Evolutionary conservation across 2,329 filamentous ascomycete genomes (phyloP), one percentile per base, ranked within the genome.

Genomic region (Fusarium floridanum): DNA sequence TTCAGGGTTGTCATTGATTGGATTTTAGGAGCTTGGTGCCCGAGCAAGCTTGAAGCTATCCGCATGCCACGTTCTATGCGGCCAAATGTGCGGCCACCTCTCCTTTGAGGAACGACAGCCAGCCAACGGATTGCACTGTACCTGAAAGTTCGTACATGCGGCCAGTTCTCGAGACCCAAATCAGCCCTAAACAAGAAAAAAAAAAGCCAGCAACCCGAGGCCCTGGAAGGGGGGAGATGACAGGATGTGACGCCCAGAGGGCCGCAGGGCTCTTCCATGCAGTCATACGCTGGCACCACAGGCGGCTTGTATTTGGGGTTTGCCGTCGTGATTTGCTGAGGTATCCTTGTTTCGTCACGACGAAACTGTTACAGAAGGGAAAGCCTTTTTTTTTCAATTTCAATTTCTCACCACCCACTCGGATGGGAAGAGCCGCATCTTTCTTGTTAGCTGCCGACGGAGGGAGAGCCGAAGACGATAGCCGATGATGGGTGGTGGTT

Each of bases 201-300:
- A 29, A 29, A 29, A 50, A 64, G 36, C 53, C 24, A 56, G 22
- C 56, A 56, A 41, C 53, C 74, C 74, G 48, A n/a, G 67, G 71
- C 53, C 39, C 32, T 66, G 71, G 56, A 72, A 43, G 39, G n/a
- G 55, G 62, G 11, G 53, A 61, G 53, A 72, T 62, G 45, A 75
- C 53, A 66, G 55, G 63, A 50, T 41, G 68, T 62, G 64, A 64
- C 39, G 57, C 39, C 57, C 36, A 61, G 32, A 63, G 34, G 60
- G 50, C 53, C 60, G 27, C 53, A 24, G 61, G 59, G 41, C 48
- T 50, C 65, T 55, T 8, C 57, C 67, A 67, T 69, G 61, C 73
- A 57, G 62, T 64, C 41, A 67, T 77, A 59, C 60, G 76, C 67
- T 78, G 76, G 76, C 76, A 78, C 76, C 76, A 76, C 71, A 74